phyloP scores from a whole-genome alignment of 2,329 filamentous ascomycete genomes.

The Lasiodiplodia hormozganensis region DNA sequence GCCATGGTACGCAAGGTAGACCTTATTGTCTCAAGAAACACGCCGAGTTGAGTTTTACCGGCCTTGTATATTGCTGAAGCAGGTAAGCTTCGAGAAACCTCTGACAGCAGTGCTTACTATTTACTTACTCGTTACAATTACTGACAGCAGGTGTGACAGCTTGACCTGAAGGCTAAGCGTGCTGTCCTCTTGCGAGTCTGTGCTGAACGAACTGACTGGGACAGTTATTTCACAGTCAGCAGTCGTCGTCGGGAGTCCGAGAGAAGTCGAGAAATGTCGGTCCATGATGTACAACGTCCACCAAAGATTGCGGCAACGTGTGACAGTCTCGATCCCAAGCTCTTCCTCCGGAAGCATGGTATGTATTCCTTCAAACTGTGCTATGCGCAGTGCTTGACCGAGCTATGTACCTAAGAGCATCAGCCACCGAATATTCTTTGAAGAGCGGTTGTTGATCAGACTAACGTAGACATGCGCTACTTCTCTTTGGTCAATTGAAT shows the following conservation, averaged over 20 bases:
- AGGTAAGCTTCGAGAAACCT: too few species aligned
- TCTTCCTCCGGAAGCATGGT: conserved; percentile 9
- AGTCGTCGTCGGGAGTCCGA: neutral
- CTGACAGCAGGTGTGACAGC: neutral
- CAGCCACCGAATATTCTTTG: neutral
- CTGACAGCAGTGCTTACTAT: neutral
- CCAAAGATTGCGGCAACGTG: neutral
- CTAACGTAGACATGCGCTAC: conserved; percentile 1
- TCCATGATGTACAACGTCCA: conserved; percentile 11
- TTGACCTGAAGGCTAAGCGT: conserved; percentile 3
- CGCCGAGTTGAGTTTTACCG: neutral
- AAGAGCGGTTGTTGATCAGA: neutral
- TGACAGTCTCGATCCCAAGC: neutral
- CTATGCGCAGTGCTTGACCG: conserved; percentile 1
- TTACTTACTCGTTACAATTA: neutral
- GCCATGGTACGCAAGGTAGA: neutral
- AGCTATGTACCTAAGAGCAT: neutral
- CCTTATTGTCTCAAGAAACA: conserved; percentile 7
- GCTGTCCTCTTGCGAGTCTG: neutral
- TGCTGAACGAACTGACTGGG: neutral
- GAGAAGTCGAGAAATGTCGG: neutral
- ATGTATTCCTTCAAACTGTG: conserved; percentile 1
- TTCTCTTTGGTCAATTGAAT: conserved; percentile 4
- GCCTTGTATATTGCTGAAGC: neutral
- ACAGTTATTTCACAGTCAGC: neutral